These are phyloP conservation scores for Fusarium tricinctum DNA, from an alignment of 2,329 filamentous ascomycete species.

Conservation along the genomic window DNA sequence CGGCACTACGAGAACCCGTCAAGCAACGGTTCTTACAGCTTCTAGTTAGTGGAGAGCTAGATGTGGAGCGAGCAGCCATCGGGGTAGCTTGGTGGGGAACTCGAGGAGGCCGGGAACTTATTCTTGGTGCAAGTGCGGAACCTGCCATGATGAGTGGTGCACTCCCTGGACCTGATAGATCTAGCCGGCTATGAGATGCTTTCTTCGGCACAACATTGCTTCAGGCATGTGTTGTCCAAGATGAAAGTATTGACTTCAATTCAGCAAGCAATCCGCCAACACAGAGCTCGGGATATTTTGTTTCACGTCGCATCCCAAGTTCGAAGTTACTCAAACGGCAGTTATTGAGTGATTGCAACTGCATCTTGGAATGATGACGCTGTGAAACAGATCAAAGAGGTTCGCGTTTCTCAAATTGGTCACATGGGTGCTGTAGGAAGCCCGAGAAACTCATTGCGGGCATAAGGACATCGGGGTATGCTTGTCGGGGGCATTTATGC, in stretches of 20 bases:
- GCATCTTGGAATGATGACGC: slow-evolving; percentile 21
- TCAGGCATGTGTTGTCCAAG: neutral
- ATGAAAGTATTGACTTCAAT: neutral
- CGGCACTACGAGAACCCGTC: slow-evolving; percentile 72
- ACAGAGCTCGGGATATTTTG: neutral
- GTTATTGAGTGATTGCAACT: slow-evolving; percentile 12
- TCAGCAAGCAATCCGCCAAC: neutral
- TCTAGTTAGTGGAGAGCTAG: slow-evolving; percentile 85
- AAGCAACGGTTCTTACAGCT: slow-evolving; percentile 84
- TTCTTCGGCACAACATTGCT: slow-evolving; percentile 4
- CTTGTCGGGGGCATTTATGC: slow-evolving; percentile 10
- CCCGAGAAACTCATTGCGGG: slow-evolving; percentile 4
- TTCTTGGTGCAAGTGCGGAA: slow-evolving; percentile 53
- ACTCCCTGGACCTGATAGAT: slow-evolving; percentile 53
- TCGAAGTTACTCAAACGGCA: slow-evolving; percentile 14
- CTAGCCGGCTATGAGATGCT: slow-evolving; percentile 55
- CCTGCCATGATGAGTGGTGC: slow-evolving; percentile 69
- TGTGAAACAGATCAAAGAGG: slow-evolving; percentile 19
- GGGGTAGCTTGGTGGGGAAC: slow-evolving; percentile 90
- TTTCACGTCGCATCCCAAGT: slow-evolving; percentile 16
- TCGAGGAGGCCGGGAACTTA: slow-evolving; percentile 66
- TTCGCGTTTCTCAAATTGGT: slow-evolving; percentile 2
- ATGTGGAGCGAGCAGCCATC: slow-evolving; percentile 83
- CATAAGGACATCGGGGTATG: slow-evolving; percentile 7
- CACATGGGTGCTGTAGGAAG: slow-evolving; percentile 6